Base-by-base conservation (phyloP, 2,329 filamentous ascomycete species). In the Verticillium isaacii region DNA sequence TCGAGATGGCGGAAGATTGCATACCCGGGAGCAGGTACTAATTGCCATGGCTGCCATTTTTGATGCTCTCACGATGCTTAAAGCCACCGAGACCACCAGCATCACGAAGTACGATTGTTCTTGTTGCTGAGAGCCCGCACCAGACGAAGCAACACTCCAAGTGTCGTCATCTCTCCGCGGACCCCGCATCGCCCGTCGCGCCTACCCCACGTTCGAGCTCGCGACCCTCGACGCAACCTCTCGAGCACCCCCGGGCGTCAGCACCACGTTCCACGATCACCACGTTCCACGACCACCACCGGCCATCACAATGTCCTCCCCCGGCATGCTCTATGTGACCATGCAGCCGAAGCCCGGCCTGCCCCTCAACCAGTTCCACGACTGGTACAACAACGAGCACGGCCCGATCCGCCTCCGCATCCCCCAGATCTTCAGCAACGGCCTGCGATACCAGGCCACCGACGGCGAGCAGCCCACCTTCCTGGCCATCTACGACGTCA, bases 361-460 rank as follows among this genome's bases (percentile, higher is more conserved):
- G 68, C 80, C 88, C 61, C 75, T 83, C 57, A 80, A 85, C 65
- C 86, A 91, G 70, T 96, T 96, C 77, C 90, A 96, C 75, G 91
- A 96, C 73, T 94, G 91, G 91, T 96, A 96, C 80, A 93, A 96
- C 79, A 95, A 93, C 75, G 92, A 96, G 78, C 92, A 96, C 77
- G 92, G 92, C 60, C 92, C 92, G 19, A 85, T 88, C 17, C 89
- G 92, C 57, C 84, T 96, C 7, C 89, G 91, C 57, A 78, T 96
- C 15, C 86, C 90, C 4, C 87, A 89, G 68, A 87, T 93, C 71
- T 86, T 87, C 71, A 73, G 78, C 67, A 95, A 92, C 73, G 92
- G 92, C 62, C 88, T 95, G 68, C 89, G 92, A 54, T 96, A 93
- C 77, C 83, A 82, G 32, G 89, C 90, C 9, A 84, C 78, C 17